Percentiles rank a stretch among this genome's conserved stretches.
Evolutionary conservation across 176 grass and related monocot species (phyloP).

Genomic region (Thalia dealbata): DNA sequence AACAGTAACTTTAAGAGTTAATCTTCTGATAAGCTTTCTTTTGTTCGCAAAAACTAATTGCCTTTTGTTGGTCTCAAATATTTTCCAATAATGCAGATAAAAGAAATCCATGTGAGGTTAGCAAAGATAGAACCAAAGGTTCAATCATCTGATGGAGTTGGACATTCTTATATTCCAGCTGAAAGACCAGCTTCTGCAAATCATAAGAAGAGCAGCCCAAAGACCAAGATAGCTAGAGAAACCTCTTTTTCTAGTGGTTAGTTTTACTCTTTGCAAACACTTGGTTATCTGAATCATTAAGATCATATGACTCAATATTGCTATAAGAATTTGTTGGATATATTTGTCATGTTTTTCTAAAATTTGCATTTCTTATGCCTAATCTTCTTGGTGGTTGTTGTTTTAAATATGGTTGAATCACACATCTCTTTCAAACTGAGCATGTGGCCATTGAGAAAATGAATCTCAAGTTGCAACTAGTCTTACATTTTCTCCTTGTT

Average conservation of each 20-base stretch:
- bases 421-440: background rate
- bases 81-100: conserved; percentile 41
- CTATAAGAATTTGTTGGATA: background rate
- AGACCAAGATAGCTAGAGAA: conserved; percentile 53
- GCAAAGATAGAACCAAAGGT: conserved; percentile 85
- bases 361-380: background rate
- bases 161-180: conserved; percentile 27
- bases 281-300: background rate
- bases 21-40: background rate
- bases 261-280: background rate
- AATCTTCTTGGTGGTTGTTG: background rate
- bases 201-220: conserved; percentile 80
- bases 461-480: background rate
- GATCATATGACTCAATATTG: background rate
- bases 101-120: conserved; percentile 83
- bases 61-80: background rate
- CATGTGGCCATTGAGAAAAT: background rate
- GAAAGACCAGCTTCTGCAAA: conserved; percentile 67
- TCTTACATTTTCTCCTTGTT: background rate
- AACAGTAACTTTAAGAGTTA: background rate
- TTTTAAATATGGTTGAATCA: background rate
- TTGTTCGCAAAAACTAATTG: background rate
- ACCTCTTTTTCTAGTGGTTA: conserved; percentile 65
- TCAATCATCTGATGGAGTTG: conserved; percentile 43
- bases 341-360: background rate